These are phyloP conservation scores for Ophiosphaerella narmari DNA, from an alignment of 2,329 filamentous ascomycete species.

Conservation along the genomic window DNA sequence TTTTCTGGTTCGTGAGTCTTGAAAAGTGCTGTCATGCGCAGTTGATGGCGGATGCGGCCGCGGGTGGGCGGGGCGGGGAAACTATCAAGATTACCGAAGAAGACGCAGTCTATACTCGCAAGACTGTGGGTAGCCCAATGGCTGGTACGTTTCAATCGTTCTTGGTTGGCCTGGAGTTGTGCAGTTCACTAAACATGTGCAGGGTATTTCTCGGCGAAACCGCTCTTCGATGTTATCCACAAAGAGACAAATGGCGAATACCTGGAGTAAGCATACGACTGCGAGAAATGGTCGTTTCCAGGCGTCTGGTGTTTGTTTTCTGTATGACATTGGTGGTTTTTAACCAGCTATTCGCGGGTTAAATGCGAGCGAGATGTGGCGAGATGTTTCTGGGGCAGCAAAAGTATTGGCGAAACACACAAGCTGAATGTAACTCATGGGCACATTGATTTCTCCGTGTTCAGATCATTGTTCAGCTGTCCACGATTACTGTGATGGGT, in stretches of 20 bases:
- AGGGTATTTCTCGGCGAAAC: slow-evolving; percentile 70
- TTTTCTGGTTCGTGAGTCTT: slow-evolving; percentile 60
- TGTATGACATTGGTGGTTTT: no score
- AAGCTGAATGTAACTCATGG: no score
- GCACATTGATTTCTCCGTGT: no score
- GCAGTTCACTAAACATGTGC: not conserved
- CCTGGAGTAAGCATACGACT: slow-evolving; percentile 45
- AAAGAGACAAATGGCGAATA: slow-evolving; percentile 64
- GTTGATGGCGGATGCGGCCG: slow-evolving; percentile 59
- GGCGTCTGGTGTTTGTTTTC: not conserved
- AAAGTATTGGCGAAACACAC: no score
- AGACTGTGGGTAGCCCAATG: slow-evolving; percentile 63
- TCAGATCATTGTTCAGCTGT: no score
- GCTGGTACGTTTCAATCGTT: slow-evolving; percentile 51
- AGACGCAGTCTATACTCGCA: slow-evolving; percentile 70
- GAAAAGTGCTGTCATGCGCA: slow-evolving; percentile 61
- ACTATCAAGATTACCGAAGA: slow-evolving; percentile 71
- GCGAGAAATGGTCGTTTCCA: not conserved
- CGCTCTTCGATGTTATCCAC: slow-evolving; percentile 71
- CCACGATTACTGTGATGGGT: no score
- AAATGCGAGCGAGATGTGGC: no score
- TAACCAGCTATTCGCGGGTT: no score
- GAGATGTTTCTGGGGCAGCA: no score
- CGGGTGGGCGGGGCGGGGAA: slow-evolving; percentile 63
- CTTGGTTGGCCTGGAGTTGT: not conserved